phyloP scores from a whole-genome alignment of 2,329 filamentous ascomycete species.

The Juglanconis juglandina region DNA sequence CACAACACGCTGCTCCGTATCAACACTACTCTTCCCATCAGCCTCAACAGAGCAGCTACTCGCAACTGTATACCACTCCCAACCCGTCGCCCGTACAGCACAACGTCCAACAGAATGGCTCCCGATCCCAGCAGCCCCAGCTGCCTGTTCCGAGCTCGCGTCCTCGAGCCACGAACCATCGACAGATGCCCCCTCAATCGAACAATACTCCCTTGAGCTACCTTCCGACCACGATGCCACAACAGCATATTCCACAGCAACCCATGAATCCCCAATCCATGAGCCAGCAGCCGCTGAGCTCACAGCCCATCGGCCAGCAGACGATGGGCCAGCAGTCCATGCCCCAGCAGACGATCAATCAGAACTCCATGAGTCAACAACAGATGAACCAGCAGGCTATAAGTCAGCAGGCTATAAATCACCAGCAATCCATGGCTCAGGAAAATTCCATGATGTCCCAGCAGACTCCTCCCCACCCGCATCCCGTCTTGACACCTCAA shows the following conservation, averaged over 20 bases:
- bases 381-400: conserved; percentile 28
- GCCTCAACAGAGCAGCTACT: conserved; percentile 43
- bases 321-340: conserved; percentile 7
- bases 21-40: conserved; percentile 54
- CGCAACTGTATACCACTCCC: conserved; percentile 50
- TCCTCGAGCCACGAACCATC: conserved; percentile 39
- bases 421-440: conserved; percentile 36
- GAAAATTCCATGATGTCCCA: conserved; percentile 41
- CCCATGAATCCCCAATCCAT: not conserved
- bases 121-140: conserved; percentile 39
- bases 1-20: conserved; percentile 54
- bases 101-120: conserved; percentile 43
- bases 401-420: conserved; percentile 25
- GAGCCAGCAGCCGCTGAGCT: not conserved
- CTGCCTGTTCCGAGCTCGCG: conserved; percentile 44
- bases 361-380: conserved; percentile 29
- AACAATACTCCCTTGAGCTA: conserved; percentile 32
- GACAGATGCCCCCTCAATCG: conserved; percentile 42
- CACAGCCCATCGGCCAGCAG: not conserved
- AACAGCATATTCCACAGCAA: conserved; percentile 28
- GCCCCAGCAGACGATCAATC: conserved; percentile 32
- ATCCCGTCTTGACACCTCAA: conserved; percentile 20
- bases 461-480: conserved; percentile 28
- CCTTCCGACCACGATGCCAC: conserved; percentile 32
- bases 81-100: conserved; percentile 44